These are phyloP conservation scores for Starmerella stigmatis DNA, from an alignment of 805 yeast genomes.

Conservation along the genomic window DNA sequence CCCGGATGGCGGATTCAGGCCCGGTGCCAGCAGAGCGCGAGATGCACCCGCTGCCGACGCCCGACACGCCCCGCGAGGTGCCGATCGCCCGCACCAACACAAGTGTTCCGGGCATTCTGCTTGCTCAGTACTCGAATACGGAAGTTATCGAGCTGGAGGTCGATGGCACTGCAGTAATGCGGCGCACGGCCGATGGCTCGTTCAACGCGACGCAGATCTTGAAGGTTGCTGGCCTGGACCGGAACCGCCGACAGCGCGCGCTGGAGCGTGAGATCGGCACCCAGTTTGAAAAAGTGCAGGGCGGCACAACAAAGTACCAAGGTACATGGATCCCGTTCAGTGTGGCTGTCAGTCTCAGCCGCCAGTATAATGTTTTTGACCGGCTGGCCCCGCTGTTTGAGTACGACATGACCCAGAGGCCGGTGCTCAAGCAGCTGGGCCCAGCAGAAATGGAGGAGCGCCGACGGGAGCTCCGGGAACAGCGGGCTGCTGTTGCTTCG, in stretches of 20 bases:
- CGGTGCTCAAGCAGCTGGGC: constrained; percentile 37
- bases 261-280: constrained; percentile 57
- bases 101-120: constrained; percentile 32
- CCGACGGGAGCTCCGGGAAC: constrained; percentile 4
- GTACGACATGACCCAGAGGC: constrained; percentile 34
- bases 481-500: neutral
- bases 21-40: neutral
- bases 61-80: constrained; percentile 17
- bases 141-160: constrained; percentile 53
- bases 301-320: constrained; percentile 64
- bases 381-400: constrained; percentile 41
- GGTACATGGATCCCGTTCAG: constrained; percentile 61
- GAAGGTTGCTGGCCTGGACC: constrained; percentile 57
- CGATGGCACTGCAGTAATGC: constrained; percentile 53
- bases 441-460: constrained; percentile 40
- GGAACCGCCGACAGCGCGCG: constrained; percentile 51
- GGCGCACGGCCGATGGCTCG: constrained; percentile 52
- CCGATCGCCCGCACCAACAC: constrained; percentile 16
- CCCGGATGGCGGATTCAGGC: neutral
- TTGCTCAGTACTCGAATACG: constrained; percentile 54
- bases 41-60: neutral
- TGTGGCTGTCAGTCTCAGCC: constrained; percentile 48
- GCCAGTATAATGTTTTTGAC: constrained; percentile 49
- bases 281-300: constrained; percentile 60
- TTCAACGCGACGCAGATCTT: constrained; percentile 65